Conservation (phyloP, 768 basidiomycete genomes). For the Pilatotrama ljubarskyi region DNA sequence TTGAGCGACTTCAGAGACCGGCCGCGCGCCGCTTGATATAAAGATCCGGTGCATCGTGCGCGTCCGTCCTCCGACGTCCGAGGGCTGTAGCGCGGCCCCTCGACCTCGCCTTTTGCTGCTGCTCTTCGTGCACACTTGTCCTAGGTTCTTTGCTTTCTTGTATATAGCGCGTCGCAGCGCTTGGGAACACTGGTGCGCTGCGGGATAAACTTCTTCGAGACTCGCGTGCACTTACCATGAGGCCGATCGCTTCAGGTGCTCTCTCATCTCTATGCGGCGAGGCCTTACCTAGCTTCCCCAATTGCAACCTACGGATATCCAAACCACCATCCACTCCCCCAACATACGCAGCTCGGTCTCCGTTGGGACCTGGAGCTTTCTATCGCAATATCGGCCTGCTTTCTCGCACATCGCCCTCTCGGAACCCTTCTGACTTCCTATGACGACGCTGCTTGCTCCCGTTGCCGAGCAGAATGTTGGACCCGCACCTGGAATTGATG, state of each 20-base stretch:
- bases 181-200: slow-evolving; percentile 16
- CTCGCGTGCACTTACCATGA: slow-evolving; percentile 24
- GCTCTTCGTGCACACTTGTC: slow-evolving; percentile 11
- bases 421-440: slow-evolving; percentile 1
- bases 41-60: slow-evolving; percentile 31
- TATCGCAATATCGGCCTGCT: slow-evolving; percentile 14
- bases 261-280: slow-evolving; percentile 21
- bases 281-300: slow-evolving; percentile 11
- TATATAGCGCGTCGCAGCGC: slow-evolving; percentile 1
- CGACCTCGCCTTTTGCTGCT: slow-evolving; percentile 1
- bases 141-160: slow-evolving; percentile 6
- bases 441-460: slow-evolving; percentile 19
- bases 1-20: slow-evolving; percentile 11
- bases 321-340: slow-evolving; percentile 3
- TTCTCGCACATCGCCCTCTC: slow-evolving; percentile 3
- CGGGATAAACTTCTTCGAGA: slow-evolving; percentile 1
- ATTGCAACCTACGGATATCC: slow-evolving; percentile 9
- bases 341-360: slow-evolving; percentile 11
- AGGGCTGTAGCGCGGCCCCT: slow-evolving; percentile 17
- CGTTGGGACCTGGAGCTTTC: slow-evolving; percentile 15
- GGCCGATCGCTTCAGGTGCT: slow-evolving; percentile 19
- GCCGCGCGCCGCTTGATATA: slow-evolving; percentile 27
- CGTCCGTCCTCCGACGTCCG: slow-evolving; percentile 23
- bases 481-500: slow-evolving; percentile 5
- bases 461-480: slow-evolving; percentile 19